Base-by-base conservation (phyloP, 176 grass and related monocot genomes). In the Miscanthus lutarioriparius region DNA sequence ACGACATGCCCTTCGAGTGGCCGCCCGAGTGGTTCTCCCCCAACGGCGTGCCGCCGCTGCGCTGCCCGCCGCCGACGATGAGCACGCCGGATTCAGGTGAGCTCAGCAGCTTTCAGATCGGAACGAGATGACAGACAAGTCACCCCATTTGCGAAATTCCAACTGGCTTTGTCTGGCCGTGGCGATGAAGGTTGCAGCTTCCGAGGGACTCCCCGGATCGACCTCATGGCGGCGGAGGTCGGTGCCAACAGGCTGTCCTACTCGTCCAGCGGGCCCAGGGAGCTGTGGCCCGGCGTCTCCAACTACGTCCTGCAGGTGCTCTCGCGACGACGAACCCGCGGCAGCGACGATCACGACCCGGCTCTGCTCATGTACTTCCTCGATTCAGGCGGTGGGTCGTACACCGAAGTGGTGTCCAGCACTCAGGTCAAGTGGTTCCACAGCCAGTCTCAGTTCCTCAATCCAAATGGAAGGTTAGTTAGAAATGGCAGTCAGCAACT, bases 11-110 rank as follows among this genome's bases (percentile, higher is more conserved):
- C 28, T 98, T 98, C 86, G 89, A 88, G 75, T 98, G 95, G 95
- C 95, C 92, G 54, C 64, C 80, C 16, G 91, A 98, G 32, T 98
- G 95, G 95, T 98, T 98, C 70, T 98, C 95, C 54, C 80, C 91
- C 0, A 48, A 77, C 47, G 87, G 95, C 20, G 63, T 98, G 25
- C 95, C 95, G 2, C 62, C 85, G 17, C 22, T 95, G 40, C 81
- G 35, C 40, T 97, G 95, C 77, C 80, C 88, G 14, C 67, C 74
- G 27, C 56, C 75, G 15, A 4, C 33, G 33, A 35, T 4, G 3
- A 65, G 37, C n/a, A 72, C 51, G 27, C 25, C 90, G 67, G 45
- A 43, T 38, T 83, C 88, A 61, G 25, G 33, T 35, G 33, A 35
- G 33, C 33, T 35, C 33, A 35, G 3, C 33, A 35, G 33, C 33